Base-by-base conservation (phyloP, 129 eudicot genomes). In the Flaveria brownii region DNA sequence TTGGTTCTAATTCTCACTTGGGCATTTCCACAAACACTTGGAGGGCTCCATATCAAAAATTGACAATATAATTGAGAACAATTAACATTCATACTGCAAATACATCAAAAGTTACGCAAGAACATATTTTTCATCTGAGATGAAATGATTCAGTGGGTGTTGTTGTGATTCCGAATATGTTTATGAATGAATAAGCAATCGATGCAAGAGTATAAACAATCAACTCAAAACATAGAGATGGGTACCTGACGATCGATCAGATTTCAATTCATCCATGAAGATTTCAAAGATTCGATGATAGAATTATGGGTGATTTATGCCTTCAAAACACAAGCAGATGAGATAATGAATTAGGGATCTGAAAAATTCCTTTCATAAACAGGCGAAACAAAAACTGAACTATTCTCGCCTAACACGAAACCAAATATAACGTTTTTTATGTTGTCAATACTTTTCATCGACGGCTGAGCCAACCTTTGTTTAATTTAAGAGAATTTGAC, bases 1-100 rank as follows among this genome's bases (percentile, higher is more conserved):
- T 42, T 41, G 64, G 13, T 73, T 65, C 62, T 41, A 73, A 54
- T 73, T 73, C 70, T 73, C 11, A 73, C 69, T 39, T 36, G 0
- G 73, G 74, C 83, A 73, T 73, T 73, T 80, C 65, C 9, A 66
- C 80, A 67, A 66, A 80, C 79, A 80, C 28, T 80, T 80, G 79
- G 2, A 17, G 63, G 26, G 70, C 74, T 9, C 50, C 63, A 80
- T 54, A 20, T 5, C 16, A 8, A 66, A 66, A 63, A 28, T 6
- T 54, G 69, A 6, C n/a, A 54, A 26, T 47, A 72, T 60, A 74
- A 0, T 15, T 14, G 1, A 18, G n/a, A 73, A 64, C 2, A n/a
- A n/a, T 50, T 73, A 36, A 63, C 22, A 71, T 12, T 61, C 42
- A 25, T 62, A 45, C 47, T 4, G 25, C 11, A 63, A 45, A 61